phyloP scores from a whole-genome alignment of 2,329 filamentous ascomycete genomes.

The Simplicillium aogashimaense region DNA sequence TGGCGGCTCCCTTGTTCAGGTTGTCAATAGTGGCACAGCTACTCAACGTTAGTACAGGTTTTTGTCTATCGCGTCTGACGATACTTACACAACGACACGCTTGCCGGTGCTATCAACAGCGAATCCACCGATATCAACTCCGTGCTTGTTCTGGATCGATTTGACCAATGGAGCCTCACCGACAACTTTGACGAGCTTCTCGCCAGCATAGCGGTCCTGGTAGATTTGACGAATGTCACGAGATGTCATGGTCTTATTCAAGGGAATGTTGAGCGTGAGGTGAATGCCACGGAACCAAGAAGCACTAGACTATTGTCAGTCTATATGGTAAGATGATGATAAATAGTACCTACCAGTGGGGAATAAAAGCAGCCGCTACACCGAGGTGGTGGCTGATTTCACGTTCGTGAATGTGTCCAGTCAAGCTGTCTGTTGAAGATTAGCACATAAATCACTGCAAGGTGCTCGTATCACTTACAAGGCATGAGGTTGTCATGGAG shows the following conservation, averaged over 20 bases:
- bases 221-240: constrained; percentile 90
- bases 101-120: constrained; percentile 85
- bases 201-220: constrained; percentile 91
- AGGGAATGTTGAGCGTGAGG: constrained; percentile 81
- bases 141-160: constrained; percentile 74
- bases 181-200: constrained; percentile 87
- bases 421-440: constrained; percentile 35
- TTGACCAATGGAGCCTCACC: constrained; percentile 84
- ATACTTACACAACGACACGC: constrained; percentile 63
- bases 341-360: constrained; percentile 39
- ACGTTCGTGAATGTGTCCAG: constrained; percentile 88
- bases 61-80: background rate
- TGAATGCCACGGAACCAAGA: constrained; percentile 95
- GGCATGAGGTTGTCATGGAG: constrained; percentile 83
- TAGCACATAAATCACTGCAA: too few species aligned
- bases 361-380: constrained; percentile 70
- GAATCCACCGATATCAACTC: constrained; percentile 90
- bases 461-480: constrained; percentile 23
- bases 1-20: background rate
- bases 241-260: constrained; percentile 77
- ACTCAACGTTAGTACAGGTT: too few species aligned
- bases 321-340: too few species aligned
- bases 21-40: background rate
- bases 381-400: constrained; percentile 79
- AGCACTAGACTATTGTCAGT: constrained; percentile 28